Conservation (phyloP, 2,329 filamentous ascomycete genomes). For the Amesomyces nigricolor region DNA sequence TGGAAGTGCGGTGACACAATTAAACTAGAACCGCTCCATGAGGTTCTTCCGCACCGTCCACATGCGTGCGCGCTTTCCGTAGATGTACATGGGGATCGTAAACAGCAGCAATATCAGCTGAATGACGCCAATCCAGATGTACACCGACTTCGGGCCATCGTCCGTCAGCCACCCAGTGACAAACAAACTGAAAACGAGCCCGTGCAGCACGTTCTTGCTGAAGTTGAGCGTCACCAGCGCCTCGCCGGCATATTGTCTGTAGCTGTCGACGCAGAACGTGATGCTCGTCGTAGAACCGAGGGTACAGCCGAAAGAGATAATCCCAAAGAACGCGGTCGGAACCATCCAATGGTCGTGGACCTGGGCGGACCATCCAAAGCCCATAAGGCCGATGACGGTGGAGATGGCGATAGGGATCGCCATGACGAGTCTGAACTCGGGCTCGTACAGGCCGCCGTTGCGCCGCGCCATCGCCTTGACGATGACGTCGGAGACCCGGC, state of each 20-base stretch:
- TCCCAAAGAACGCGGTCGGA: conserved; percentile 86
- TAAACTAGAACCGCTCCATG: conserved; percentile 61
- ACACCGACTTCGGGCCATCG: conserved; percentile 72
- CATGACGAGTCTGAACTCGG: conserved; percentile 90
- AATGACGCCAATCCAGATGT: conserved; percentile 77
- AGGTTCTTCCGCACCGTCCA: conserved; percentile 85
- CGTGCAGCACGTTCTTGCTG: conserved; percentile 88
- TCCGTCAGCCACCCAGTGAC: conserved; percentile 75
- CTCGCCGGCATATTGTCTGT: conserved; percentile 88
- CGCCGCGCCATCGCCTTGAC: conserved; percentile 74
- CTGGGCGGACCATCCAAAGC: conserved; percentile 88
- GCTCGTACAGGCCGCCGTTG: conserved; percentile 93
- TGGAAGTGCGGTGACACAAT: conserved; percentile 2
- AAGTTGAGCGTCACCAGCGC: conserved; percentile 93
- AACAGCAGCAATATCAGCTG: conserved; percentile 69
- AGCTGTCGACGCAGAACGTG: conserved; percentile 90
- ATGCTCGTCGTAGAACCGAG: conserved; percentile 87
- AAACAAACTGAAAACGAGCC: conserved; percentile 82
- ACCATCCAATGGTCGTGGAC: conserved; percentile 78
- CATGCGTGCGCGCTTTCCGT: conserved; percentile 84
- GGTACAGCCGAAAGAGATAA: conserved; percentile 88
- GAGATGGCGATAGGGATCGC: conserved; percentile 69
- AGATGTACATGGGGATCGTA: conserved; percentile 91
- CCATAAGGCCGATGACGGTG: conserved; percentile 83
- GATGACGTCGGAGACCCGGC: conserved; percentile 78